Base-by-base conservation (phyloP, 805 yeast genomes). In the Yarrowia divulgata region DNA sequence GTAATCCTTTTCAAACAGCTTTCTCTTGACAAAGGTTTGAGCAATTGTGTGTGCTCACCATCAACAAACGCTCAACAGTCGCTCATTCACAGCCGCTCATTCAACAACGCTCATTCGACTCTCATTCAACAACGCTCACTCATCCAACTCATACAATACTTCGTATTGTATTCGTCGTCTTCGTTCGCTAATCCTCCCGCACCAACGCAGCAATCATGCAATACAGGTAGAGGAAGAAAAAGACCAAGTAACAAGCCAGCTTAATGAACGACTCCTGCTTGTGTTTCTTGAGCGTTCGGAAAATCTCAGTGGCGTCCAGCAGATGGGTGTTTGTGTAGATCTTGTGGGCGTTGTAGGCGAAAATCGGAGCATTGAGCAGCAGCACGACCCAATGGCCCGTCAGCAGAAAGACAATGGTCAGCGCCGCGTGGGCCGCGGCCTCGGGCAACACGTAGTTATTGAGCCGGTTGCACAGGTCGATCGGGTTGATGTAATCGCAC, bases 261-360 rank as follows among this genome's bases (percentile, higher is more conserved):
- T 94, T 94, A 79, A 91, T 81, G 78, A 93, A 93, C 71, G 92
- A 85, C 81, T 93, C 98, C 79, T 90, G 90, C 86, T 95, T 94
- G 83, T 93, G 97, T 77, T 90, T 91, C 75, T 91, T 86, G 77
- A 94, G 85, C 50, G 98, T 93, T 83, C 98, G 87, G 82, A 95
- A 95, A 76, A 94, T 95, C 80, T 94, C 98, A 54, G 99, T 94
- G 70, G 98, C 98, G 79, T 95, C 99, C 79, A 93, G 87, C 72
- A 91, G 82, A 78, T 94, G 93, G 78, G 88, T 88, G 80, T 91
- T 92, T 75, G 86, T 87, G 79, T 88, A 80, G 76, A 91, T 86
- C 79, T 91, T 91, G 83, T 90, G 89, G 70, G 83, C 87, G 78
- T 95, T 95, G 84, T 84, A 95, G 37, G 93, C 95, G 68, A 91